Base-by-base conservation (phyloP, 2,329 filamentous ascomycete species). In the Epichloe sylvatica region DNA sequence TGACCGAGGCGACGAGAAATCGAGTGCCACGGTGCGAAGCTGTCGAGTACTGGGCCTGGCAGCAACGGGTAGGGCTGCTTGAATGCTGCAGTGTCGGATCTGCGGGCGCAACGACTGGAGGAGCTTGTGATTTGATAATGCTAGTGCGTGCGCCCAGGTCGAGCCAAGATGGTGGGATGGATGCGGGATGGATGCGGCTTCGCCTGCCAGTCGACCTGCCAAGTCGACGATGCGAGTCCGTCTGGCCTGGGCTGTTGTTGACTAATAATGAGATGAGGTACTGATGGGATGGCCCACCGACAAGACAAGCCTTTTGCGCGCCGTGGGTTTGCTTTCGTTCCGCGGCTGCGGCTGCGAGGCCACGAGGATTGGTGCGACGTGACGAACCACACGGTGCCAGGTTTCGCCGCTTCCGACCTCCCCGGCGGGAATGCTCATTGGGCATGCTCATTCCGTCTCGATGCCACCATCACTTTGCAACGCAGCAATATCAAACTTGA, bases 351-450 rank as follows among this genome's bases (percentile, higher is more conserved):
- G 38, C 38, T 40, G 38, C 38, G 17, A 40, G 38, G 17, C 38
- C 17, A n/a, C 38, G 8, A 40, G 30, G 38, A n/a, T 15, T 23
- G 21, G 40, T 23, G 21, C 21, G 12, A 40, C 38, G 17, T 40
- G 40, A 21, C 11, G 5, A 21, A 9, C 1, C 11, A 21, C 37
- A 37, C 44, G 44, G 49, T 43, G 36, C 38, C 40, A 45, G 45
- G 45, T 51, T 51, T 47, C 40, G 49, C 49, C 45, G 49, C 49
- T 51, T 45, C 49, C 40, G 49, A 51, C 12, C 34, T 47, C 3
- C 17, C 37, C 7, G 11, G 30, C 30, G 30, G 30, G 25, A 11
- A 11, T 30, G 30, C 30, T 30, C 30, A 30, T 30, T 30, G 17
- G 17, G 17, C 17, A 8, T 25, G 6, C 3, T 25, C 8, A 19